Base-by-base conservation (phyloP, 371 early-diverging fungal genomes). In the Mucor indicus region DNA sequence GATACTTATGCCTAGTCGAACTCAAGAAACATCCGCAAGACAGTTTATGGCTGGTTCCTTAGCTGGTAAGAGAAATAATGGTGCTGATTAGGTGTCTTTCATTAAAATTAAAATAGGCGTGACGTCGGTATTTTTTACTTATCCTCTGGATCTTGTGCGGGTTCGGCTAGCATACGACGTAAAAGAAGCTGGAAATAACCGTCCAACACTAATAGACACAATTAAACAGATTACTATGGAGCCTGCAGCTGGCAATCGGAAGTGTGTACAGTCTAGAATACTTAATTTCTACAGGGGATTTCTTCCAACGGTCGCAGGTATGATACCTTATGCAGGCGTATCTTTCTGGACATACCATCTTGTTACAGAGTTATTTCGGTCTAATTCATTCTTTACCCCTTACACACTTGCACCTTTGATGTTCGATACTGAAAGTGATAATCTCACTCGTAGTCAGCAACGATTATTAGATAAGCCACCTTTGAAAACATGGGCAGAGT, bases 281-380 rank as follows among this genome's bases (percentile, higher is more conserved):
- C 31, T 70, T 33, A 95, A 94, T 64, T 96, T 96, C 60, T 98
- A 96, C 67, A 79, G 95, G 15, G 98, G 98, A 17, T 95, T 95
- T 54, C 44, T 86, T 16, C 86, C 94, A 2, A 85, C 97, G 0
- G 64, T 96, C n/a, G 79, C 82, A 51, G 98, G 98, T 10, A 96
- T 97, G 78, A 71, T 97, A 3, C 98, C 98, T 3, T 98, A 98
- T 53, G 97, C 95, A 7, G 98, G 98, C 13, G 91, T 91, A 3
- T 87, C 93, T 2, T 92, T 94, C 60, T 83, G 82, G 57, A 84
- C 84, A 4, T 86, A 93, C 52, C 83, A 89, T 48, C 50, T 67
- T 19, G 50, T 87, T 25, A 83, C 81, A 3, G 59, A 82, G 19
- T 52, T 82, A 35, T 80, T 72, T 24, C 77, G 86, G 13, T 74